Base-by-base conservation (phyloP, 1,284 basidiomycete species). In the Sporisorium exsertum region DNA sequence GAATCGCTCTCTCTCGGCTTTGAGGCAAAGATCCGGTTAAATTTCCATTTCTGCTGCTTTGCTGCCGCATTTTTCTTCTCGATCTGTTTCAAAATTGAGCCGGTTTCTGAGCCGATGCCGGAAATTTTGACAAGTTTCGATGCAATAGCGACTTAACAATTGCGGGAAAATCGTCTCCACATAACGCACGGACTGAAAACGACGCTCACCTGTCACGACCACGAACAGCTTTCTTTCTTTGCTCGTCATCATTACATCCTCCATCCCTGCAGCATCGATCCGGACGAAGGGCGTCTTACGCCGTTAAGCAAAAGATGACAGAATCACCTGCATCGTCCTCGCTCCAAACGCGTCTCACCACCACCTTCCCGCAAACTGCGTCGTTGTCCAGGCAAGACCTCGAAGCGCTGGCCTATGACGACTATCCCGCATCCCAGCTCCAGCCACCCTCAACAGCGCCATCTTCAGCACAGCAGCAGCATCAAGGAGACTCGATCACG, bases 331-430 rank as follows among this genome's bases (percentile, higher is more conserved):
- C 66, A 27, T 58, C 66, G 1, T 57, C 72, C 26, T 50, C 64
- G 3, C 24, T 67, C 3, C 67, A 75, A 32, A 75, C 72, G 3
- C 63, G 72, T n/a, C 69, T 78, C 15, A 78, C 76, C n/a, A 47
- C 58, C 49, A 45, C 72, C 27, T 83, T 78, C 60, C 82, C 82
- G 7, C 37, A 70, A 27, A 63, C 70, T 37, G 67, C 77, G 22
- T 24, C 42, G 13, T 72, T 83, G 18, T 37, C 69, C 7, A 61
- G 82, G 12, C 64, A 78, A 29, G 79, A 82, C 40, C 63, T 83
- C 20, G 60, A 69, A 51, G 63, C 67, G 10, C 72, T 84, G 4
- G 62, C 76, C 2, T 67, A 56, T 42, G 62, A 69, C 15, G 58
- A 67, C 20, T 46, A 69, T 7, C 42, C 51, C 7, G 24, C 62